Percentiles rank a stretch among this genome's conserved stretches.
These are phyloP conservation scores for Podaxis carcinomalis DNA, from an alignment of 768 basidiomycete species.

Conservation along the genomic window DNA sequence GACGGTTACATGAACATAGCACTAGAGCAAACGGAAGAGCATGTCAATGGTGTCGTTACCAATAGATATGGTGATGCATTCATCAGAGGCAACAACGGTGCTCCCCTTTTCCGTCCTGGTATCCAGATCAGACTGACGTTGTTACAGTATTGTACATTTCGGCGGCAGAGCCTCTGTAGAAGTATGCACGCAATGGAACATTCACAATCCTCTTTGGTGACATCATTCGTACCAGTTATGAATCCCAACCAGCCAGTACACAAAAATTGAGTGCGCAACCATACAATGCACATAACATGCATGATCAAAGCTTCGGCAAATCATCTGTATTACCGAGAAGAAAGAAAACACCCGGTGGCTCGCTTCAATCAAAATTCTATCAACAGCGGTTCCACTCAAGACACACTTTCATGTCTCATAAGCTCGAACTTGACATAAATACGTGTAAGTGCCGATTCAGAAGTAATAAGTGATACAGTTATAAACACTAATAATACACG, in stretches of 20 bases:
- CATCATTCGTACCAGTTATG: not conserved
- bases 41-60: conserved; percentile 82
- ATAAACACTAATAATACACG: not conserved
- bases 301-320: too few species aligned
- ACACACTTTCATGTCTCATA: not conserved
- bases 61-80: conserved; percentile 95
- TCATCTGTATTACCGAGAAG: too few species aligned
- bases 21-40: conserved; percentile 94
- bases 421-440: not conserved
- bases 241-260: not conserved
- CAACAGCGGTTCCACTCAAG: too few species aligned
- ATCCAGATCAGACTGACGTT: conserved; percentile 2
- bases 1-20: conserved; percentile 99
- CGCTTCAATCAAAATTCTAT: too few species aligned
- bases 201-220: not conserved
- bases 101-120: not conserved
- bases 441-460: not conserved
- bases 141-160: conserved; percentile 73
- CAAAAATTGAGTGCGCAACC: not conserved
- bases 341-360: too few species aligned
- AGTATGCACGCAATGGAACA: not conserved
- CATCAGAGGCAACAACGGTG: conserved; percentile 91
- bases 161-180: conserved; percentile 55
- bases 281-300: not conserved
- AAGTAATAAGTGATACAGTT: not conserved